Conservation (phyloP, 1,284 basidiomycete genomes). For the Naganishia cerealis region DNA sequence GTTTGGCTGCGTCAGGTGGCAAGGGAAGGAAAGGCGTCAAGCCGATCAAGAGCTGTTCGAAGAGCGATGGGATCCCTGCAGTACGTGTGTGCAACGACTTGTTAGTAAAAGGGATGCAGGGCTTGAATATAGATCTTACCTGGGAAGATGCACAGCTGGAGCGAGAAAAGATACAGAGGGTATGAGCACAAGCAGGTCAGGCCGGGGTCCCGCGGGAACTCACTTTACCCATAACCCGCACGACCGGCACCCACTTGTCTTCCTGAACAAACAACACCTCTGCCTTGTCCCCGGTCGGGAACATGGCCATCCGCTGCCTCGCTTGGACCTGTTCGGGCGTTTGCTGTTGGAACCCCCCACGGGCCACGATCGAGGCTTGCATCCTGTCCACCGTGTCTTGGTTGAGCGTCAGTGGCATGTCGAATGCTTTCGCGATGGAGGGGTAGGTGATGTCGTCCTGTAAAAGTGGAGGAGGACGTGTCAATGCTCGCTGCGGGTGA, state of each 20-base stretch:
- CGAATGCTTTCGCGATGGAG: constrained; percentile 81
- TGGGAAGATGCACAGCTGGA: constrained; percentile 74
- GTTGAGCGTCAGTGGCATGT: constrained; percentile 71
- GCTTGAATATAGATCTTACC: constrained; percentile 53
- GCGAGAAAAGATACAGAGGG: background rate
- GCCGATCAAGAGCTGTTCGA: constrained; percentile 73
- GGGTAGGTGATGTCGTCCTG: constrained; percentile 79
- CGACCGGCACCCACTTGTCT: constrained; percentile 85
- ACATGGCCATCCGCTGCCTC: constrained; percentile 76
- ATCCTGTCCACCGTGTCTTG: constrained; percentile 78
- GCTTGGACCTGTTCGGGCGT: constrained; percentile 70
- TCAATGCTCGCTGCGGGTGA: background rate
- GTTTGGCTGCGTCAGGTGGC: constrained; percentile 68
- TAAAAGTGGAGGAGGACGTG: constrained; percentile 34
- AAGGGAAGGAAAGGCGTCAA: constrained; percentile 73
- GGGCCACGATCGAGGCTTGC: constrained; percentile 60
- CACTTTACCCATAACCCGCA: constrained; percentile 71
- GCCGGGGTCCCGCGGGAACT: constrained; percentile 13
- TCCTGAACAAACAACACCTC: constrained; percentile 71
- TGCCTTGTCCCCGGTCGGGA: constrained; percentile 64
- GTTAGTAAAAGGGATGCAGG: background rate
- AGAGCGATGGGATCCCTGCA: constrained; percentile 68
- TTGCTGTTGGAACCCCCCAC: constrained; percentile 63
- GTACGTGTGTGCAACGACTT: background rate
- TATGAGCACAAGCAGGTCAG: background rate